These are phyloP conservation scores for Gentiana macrophylla DNA, from an alignment of 257 asterid species.

Conservation along the genomic window DNA sequence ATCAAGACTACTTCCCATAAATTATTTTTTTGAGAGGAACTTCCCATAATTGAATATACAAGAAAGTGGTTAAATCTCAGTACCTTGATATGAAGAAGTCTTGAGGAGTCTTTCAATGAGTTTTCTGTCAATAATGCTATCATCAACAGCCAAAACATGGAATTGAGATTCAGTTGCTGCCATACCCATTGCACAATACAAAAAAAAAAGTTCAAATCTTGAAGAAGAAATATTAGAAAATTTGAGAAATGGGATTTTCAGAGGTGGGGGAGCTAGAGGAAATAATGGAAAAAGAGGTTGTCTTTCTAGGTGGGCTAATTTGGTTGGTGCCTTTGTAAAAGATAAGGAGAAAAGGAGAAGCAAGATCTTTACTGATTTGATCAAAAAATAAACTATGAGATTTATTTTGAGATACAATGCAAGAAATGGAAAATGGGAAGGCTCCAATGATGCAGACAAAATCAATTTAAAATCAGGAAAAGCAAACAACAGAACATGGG, in stretches of 20 bases:
- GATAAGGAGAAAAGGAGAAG: slow-evolving; percentile 10
- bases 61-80: no score
- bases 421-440: slow-evolving; percentile 28
- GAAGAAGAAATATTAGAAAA: slow-evolving; percentile 4
- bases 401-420: slow-evolving; percentile 63
- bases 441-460: slow-evolving; percentile 4
- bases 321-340: not conserved
- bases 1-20: not conserved
- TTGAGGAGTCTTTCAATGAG: slow-evolving; percentile 38
- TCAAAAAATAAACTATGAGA: slow-evolving; percentile 19
- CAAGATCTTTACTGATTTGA: slow-evolving; percentile 48
- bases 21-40: no score
- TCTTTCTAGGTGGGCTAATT: not conserved
- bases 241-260: not conserved
- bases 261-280: slow-evolving; percentile 6
- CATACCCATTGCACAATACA: slow-evolving; percentile 23
- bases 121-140: slow-evolving; percentile 33
- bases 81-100: slow-evolving; percentile 41
- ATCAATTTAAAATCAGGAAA: slow-evolving; percentile 8
- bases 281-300: not conserved
- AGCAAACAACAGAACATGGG: slow-evolving; percentile 25
- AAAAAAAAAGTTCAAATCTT: slow-evolving; percentile 2
- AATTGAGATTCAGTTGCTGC: slow-evolving; percentile 27
- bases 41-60: no score
- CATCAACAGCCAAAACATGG: slow-evolving; percentile 48